These are phyloP conservation scores for Centaurea solstitialis DNA, from an alignment of 129 eudicot species.

Conservation along the genomic window DNA sequence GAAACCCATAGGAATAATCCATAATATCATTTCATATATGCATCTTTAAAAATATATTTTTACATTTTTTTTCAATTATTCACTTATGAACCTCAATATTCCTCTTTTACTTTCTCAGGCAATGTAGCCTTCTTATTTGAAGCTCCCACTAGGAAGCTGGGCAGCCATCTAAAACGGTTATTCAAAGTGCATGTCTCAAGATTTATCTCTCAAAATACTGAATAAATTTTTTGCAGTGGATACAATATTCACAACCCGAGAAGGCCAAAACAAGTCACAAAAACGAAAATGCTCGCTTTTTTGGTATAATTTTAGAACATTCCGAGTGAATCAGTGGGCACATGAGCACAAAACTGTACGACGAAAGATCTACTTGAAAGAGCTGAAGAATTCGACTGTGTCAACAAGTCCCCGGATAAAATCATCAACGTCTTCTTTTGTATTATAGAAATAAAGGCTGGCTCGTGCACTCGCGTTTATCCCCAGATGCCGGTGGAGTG, in stretches of 20 bases:
- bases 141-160: background rate
- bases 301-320: background rate
- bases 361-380: slow-evolving; percentile 56
- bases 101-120: background rate
- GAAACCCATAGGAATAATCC: background rate
- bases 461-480: slow-evolving; percentile 94
- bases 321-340: background rate
- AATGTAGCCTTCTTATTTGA: background rate
- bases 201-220: background rate
- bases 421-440: slow-evolving; percentile 81
- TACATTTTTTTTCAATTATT: too few species aligned
- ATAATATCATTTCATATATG: too few species aligned
- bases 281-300: background rate
- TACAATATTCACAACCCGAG: background rate
- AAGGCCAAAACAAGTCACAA: background rate
- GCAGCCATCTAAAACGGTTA: background rate
- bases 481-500: slow-evolving; percentile 90
- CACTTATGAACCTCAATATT: background rate
- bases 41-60: too few species aligned
- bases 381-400: slow-evolving; percentile 66
- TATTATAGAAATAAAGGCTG: slow-evolving; percentile 94
- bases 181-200: background rate
- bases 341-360: background rate
- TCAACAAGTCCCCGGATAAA: slow-evolving; percentile 67
- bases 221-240: background rate